Conservation (phyloP, 2,329 filamentous ascomycete genomes). For the Plectosphaerella cucumerina region DNA sequence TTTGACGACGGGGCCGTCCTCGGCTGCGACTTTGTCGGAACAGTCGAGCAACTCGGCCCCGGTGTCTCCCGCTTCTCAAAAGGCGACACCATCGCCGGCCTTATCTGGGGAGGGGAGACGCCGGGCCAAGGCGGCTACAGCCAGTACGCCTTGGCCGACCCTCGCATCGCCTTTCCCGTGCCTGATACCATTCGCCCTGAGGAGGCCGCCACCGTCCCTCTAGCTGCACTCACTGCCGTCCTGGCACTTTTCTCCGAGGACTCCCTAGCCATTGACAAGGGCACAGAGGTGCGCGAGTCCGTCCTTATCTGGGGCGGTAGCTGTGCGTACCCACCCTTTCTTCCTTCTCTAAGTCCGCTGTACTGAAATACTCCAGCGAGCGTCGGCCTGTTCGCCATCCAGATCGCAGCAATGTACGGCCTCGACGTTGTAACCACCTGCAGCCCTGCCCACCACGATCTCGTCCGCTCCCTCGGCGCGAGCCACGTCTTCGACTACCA, state of each 20-base stretch:
- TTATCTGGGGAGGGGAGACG: slow-evolving; percentile 24
- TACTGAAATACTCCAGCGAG: slow-evolving; percentile 20
- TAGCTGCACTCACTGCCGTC: slow-evolving; percentile 33
- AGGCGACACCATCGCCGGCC: slow-evolving; percentile 17
- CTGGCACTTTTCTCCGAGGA: slow-evolving; percentile 32
- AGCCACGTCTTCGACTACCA: slow-evolving; percentile 34
- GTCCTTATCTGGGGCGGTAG: slow-evolving; percentile 41
- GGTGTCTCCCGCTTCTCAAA: slow-evolving; percentile 10
- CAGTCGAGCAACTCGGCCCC: slow-evolving; percentile 25
- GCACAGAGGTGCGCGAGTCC: not conserved
- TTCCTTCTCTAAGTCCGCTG: not conserved
- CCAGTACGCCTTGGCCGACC: slow-evolving; percentile 34
- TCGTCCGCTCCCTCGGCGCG: slow-evolving; percentile 26
- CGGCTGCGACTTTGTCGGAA: slow-evolving; percentile 31
- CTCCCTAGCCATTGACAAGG: slow-evolving; percentile 26
- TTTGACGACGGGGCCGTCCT: slow-evolving; percentile 32
- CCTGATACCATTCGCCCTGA: slow-evolving; percentile 21
- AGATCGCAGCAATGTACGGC: slow-evolving; percentile 24
- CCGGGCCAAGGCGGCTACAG: slow-evolving; percentile 31
- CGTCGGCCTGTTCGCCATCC: slow-evolving; percentile 31
- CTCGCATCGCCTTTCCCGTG: slow-evolving; percentile 33
- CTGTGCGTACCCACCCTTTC: slow-evolving; percentile 21
- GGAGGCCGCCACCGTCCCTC: slow-evolving; percentile 31
- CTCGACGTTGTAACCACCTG: slow-evolving; percentile 31
- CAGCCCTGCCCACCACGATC: slow-evolving; percentile 24